Conservation (phyloP, 441 rosid species). For the Euphorbia corollata region DNA sequence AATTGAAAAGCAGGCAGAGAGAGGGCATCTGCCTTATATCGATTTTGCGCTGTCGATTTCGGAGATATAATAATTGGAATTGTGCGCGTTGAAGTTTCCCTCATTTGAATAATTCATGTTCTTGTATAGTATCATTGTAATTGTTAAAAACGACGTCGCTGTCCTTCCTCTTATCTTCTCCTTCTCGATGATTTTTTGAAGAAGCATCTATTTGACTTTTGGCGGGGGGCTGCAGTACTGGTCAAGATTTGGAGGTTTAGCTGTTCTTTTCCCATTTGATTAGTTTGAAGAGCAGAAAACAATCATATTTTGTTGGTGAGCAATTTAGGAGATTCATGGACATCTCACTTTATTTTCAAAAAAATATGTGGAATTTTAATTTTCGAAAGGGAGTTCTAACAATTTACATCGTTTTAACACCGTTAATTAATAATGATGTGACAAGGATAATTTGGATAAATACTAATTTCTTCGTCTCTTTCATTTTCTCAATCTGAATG, state of each 20-base stretch:
- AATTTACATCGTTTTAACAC: no score
- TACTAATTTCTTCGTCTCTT: no score
- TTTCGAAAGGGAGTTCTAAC: no score
- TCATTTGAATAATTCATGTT: neutral
- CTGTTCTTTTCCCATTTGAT: neutral
- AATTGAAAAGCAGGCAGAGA: neutral
- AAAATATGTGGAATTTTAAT: no score
- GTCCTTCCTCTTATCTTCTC: neutral
- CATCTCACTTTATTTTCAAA: no score
- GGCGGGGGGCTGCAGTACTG: neutral
- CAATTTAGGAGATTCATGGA: neutral
- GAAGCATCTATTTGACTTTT: neutral
- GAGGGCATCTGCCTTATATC: neutral
- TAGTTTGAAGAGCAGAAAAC: neutral
- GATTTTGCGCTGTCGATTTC: neutral
- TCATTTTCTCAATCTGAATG: no score
- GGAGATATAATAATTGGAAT: neutral
- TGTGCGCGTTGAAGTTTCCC: slow-evolving; percentile 11
- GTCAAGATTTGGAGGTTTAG: slow-evolving; percentile 1
- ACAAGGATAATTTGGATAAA: no score
- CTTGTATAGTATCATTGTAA: neutral
- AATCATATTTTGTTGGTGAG: neutral
- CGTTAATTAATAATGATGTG: no score
- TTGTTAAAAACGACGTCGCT: neutral
- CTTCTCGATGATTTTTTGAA: neutral